Base-by-base conservation (phyloP, 805 yeast genomes). In the Nematodospora valgi region DNA sequence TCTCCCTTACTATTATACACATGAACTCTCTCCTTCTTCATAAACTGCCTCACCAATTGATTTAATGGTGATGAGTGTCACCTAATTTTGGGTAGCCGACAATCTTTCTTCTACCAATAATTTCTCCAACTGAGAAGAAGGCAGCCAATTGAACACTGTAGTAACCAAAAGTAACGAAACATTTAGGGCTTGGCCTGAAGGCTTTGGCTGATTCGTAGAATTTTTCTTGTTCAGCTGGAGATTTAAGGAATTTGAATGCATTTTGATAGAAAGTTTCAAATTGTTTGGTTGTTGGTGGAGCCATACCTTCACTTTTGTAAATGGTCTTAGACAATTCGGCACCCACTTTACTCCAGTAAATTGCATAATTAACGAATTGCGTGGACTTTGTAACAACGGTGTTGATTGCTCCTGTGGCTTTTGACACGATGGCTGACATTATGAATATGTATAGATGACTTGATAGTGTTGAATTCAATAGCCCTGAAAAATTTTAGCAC, bases 91-190 rank as follows among this genome's bases (percentile, higher is more conserved):
- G 85, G 74, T 93, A 91, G 49, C 97, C 96, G 56, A 88, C 85
- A 42, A 93, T 52, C 55, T 85, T 79, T 74, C 98, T 84, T 75
- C 98, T 87, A 57, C 98, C 98, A 56, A 93, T 74, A 50, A 89
- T 79, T 75, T 93, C 98, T 59, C 98, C 98, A 30, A 91, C 73
- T 18, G 97, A 79, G 68, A 88, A 93, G 60, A 89, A 75, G 46
- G 97, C 98, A 47, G 86, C 70, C 37, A 91, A 67, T 70, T 93
- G 98, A 49, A 88, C 67, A 48, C 79, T 80, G 65, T 78, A 80
- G 32, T 89, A 82, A 51, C 82, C 82, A 59, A 74, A 84, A 65
- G 76, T 79, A 51, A 78, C 62, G 47, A 67, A 72, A 54, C 73
- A 72, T 48, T 74, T 79, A 61, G 74, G 80, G 59, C 70, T 62